Evolutionary conservation across 2,329 filamentous ascomycete species (phyloP), one percentile per base, ranked within the genome.

Genomic region (Trichophyton verrucosum): DNA sequence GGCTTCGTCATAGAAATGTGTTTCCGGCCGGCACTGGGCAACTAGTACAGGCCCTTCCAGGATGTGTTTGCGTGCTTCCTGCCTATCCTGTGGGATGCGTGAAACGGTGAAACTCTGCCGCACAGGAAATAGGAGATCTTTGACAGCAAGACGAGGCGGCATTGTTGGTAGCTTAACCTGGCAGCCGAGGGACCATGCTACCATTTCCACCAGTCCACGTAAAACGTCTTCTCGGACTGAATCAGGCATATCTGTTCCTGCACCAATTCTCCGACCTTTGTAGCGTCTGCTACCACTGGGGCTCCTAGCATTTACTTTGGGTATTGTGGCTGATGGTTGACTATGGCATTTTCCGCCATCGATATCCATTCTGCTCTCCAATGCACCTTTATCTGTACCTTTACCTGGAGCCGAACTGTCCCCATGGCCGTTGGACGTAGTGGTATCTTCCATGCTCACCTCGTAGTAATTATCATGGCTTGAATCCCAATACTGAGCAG

Each of bases 401-500:
- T 63, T 63, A 36, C 57, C 67, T 33, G 60, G 65, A 60, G 65
- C 64, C 9, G 2, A 27, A 11, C 36, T 38, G 2, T 27, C 13
- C 20, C 33, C 30, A 15, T 57, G n/a, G 5, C 22, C 51, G 17
- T 44, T n/a, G 11, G 61, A 44, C 7, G 58, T 38, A 36, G 66
- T 63, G 2, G 55, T 55, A 7, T 33, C 47, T 8, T 67, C 64
- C 9, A 69, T 66, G 27, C 73, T 69, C 15, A 72, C 70, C 59
- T 77, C 74, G 61, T 77, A 77, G 68, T 84, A 84, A 33, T 83
- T 71, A 65, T 86, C 83, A 56, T 80, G 68, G 62, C 78, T 82
- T 44, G 75, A 76, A 67, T 86, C 83, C 83, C 83, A 86, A 67
- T 84, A 86, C 64, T 82, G 80, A 15, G 81, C 75, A 77, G 86